Evolutionary conservation across 176 grass and related monocot species (phyloP).

Genomic region (Hsuehochloa calcarea): DNA sequence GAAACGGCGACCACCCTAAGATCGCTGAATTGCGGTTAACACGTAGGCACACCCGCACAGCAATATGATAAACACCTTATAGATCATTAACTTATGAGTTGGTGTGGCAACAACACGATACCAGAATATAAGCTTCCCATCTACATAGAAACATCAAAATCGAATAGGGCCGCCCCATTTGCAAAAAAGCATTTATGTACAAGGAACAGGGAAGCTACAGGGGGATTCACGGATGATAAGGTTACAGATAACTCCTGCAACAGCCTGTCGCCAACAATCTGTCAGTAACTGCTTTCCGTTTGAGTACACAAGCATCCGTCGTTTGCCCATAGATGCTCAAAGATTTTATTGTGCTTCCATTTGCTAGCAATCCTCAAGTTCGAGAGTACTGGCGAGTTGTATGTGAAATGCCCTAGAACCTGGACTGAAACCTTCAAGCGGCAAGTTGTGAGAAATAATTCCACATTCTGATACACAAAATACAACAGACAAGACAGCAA

Average conservation of each 20-base stretch:
- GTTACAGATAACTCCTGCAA: conserved; percentile 16
- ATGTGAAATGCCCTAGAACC: conserved; percentile 6
- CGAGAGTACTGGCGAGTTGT: conserved; percentile 5
- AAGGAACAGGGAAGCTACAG: conserved; percentile 25
- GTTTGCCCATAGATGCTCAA: conserved; percentile 18
- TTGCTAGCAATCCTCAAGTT: conserved; percentile 42
- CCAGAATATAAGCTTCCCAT: not conserved
- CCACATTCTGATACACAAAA: not conserved
- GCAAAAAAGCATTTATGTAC: conserved; percentile 45
- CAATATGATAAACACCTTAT: not conserved
- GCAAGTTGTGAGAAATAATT: not conserved
- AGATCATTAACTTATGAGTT: not conserved
- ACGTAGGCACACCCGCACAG: not conserved
- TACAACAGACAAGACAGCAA: not conserved
- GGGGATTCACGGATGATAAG: not conserved
- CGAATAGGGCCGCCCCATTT: conserved; percentile 23
- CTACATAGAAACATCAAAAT: conserved; percentile 17
- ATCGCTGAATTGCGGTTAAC: not conserved
- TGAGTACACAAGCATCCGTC: conserved; percentile 14
- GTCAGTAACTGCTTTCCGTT: conserved; percentile 24
- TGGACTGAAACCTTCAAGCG: conserved; percentile 15
- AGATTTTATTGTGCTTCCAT: conserved; percentile 34
- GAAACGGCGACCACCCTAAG: not conserved
- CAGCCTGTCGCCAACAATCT: not conserved
- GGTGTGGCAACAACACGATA: not conserved